These are phyloP conservation scores for Rhodomyrtus tomentosa DNA, from an alignment of 345 rosid species.

Conservation along the genomic window DNA sequence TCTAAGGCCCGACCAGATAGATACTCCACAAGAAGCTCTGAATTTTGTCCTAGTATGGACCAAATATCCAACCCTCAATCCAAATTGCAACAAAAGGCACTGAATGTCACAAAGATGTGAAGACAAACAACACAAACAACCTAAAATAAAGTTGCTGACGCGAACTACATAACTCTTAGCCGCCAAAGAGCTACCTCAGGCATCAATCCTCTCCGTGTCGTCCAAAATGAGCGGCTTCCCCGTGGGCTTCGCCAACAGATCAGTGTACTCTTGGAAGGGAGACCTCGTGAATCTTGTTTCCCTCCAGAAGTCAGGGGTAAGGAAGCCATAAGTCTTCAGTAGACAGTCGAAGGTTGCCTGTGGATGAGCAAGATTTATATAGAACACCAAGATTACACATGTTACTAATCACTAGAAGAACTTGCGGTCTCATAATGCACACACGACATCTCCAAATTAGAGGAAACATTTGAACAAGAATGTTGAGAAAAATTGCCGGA, in stretches of 20 bases:
- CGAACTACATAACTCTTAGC: neutral
- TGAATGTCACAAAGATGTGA: neutral
- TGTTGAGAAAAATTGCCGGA: neutral
- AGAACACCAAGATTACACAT: neutral
- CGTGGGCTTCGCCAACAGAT: slow-evolving; percentile 23
- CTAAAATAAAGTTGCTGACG: neutral
- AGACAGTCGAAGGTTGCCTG: slow-evolving; percentile 63
- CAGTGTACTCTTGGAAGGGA: slow-evolving; percentile 57
- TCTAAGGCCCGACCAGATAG: neutral
- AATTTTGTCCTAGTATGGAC: neutral
- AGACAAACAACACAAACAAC: neutral
- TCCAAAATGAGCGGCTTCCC: slow-evolving; percentile 9
- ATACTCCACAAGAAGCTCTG: neutral
- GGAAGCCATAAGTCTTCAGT: slow-evolving; percentile 63
- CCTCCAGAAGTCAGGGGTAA: slow-evolving; percentile 73
- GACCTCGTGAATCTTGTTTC: slow-evolving; percentile 45
- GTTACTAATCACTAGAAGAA: neutral
- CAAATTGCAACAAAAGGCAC: neutral
- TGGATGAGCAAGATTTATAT: neutral
- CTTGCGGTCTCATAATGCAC: neutral
- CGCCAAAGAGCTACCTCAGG: neutral
- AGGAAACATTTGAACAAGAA: neutral
- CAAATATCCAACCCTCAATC: neutral
- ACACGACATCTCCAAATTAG: neutral
- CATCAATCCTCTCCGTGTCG: neutral